Evolutionary conservation across 208 protist genomes (phyloP).

Genomic region (Crithidia bombi): DNA sequence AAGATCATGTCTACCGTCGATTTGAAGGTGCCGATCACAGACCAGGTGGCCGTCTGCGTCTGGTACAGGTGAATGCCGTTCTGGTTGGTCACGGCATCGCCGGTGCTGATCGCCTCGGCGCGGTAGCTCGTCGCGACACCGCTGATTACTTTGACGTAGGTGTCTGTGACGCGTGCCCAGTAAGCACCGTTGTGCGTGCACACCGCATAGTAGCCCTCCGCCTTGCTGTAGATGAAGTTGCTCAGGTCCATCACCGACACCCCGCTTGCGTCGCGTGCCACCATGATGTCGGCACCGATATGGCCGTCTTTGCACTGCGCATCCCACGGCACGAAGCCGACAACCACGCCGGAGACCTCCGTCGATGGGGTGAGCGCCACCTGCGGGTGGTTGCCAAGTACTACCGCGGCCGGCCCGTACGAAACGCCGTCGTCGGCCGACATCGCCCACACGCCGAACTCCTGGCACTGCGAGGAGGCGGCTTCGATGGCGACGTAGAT

Average conservation of each 20-base stretch:
- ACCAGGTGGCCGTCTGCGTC: conserved; percentile 58
- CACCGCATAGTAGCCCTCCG: conserved; percentile 49
- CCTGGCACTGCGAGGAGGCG: conserved; percentile 44
- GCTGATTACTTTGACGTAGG: conserved; percentile 41
- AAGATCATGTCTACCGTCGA: conserved; percentile 33
- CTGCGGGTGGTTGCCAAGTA: conserved; percentile 43
- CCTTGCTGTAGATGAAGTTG: conserved; percentile 32
- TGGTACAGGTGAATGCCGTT: conserved; percentile 53
- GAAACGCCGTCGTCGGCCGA: conserved; percentile 35
- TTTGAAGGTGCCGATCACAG: conserved; percentile 53
- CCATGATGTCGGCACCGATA: conserved; percentile 34
- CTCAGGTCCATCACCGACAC: conserved; percentile 49
- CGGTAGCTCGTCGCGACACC: conserved; percentile 17
- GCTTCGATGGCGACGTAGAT: conserved; percentile 44
- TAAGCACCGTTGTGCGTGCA: conserved; percentile 40
- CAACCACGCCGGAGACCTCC: conserved; percentile 40
- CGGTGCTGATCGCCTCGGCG: conserved; percentile 53
- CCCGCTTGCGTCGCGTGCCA: conserved; percentile 15
- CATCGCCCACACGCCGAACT: conserved; percentile 39
- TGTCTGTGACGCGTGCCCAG: conserved; percentile 31
- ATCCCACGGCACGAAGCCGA: conserved; percentile 58
- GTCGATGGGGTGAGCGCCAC: conserved; percentile 30
- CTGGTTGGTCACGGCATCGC: conserved; percentile 27
- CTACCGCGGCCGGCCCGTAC: conserved; percentile 51
- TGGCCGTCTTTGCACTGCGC: conserved; percentile 30